These are phyloP conservation scores for Aspergillus eucalypticola DNA, from an alignment of 2,329 filamentous ascomycete genomes.

Conservation along the genomic window DNA sequence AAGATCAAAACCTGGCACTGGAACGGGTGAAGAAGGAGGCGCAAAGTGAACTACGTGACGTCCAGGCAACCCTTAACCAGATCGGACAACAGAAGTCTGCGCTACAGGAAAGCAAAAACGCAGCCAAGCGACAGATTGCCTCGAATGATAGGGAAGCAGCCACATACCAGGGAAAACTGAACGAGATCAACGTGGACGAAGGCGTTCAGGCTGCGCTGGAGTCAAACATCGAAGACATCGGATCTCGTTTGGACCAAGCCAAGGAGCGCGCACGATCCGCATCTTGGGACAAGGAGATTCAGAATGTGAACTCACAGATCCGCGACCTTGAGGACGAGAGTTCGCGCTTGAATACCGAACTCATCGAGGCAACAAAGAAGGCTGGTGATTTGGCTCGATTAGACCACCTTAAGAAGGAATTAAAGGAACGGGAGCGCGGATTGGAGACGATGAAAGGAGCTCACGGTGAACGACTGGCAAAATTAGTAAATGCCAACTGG, in stretches of 20 bases:
- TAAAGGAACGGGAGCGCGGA: slow-evolving; percentile 70
- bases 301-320: slow-evolving; percentile 65
- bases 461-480: slow-evolving; percentile 69
- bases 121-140: slow-evolving; percentile 70
- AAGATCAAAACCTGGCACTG: slow-evolving; percentile 76
- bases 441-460: slow-evolving; percentile 75
- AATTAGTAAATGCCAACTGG: slow-evolving; percentile 68
- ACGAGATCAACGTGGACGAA: slow-evolving; percentile 80
- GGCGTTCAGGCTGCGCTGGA: slow-evolving; percentile 77
- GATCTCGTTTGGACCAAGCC: slow-evolving; percentile 61
- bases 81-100: slow-evolving; percentile 73
- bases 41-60: slow-evolving; percentile 70
- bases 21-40: slow-evolving; percentile 74
- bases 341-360: slow-evolving; percentile 72
- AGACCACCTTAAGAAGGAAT: slow-evolving; percentile 78
- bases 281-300: slow-evolving; percentile 70
- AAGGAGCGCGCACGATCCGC: slow-evolving; percentile 64
- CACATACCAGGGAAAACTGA: slow-evolving; percentile 66
- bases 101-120: slow-evolving; percentile 71
- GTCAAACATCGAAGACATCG: slow-evolving; percentile 69
- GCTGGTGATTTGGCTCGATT: slow-evolving; percentile 82
- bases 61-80: slow-evolving; percentile 70
- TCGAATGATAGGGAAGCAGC: slow-evolving; percentile 70
- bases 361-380: slow-evolving; percentile 77
- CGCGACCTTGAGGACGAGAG: slow-evolving; percentile 70